Conservation (phyloP, 2,329 filamentous ascomycete species). For the Fusarium brachygibbosum region DNA sequence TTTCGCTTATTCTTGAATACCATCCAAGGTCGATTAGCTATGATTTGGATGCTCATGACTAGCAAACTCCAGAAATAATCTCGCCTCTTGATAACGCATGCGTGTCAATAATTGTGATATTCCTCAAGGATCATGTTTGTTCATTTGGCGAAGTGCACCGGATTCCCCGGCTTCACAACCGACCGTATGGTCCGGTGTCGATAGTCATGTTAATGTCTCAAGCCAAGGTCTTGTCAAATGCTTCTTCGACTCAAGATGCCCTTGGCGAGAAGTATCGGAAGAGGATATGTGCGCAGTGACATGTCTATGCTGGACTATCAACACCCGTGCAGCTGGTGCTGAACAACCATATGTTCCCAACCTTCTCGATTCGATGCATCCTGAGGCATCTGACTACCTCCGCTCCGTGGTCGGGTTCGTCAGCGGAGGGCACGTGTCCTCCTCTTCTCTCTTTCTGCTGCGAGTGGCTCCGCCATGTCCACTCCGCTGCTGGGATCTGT, state of each 20-base stretch:
- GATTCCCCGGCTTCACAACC: slow-evolving; percentile 7
- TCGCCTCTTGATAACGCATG: slow-evolving; percentile 6
- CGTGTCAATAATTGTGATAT: not conserved
- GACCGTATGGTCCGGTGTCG: slow-evolving; percentile 4
- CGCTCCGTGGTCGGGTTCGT: slow-evolving; percentile 26
- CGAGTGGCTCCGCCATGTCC: slow-evolving; percentile 37
- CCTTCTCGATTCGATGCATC: not conserved
- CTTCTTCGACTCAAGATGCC: slow-evolving; percentile 30
- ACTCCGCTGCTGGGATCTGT: slow-evolving; percentile 25
- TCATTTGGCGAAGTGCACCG: slow-evolving; percentile 18
- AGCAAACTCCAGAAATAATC: not conserved
- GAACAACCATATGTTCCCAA: not conserved
- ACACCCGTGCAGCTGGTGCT: not conserved
- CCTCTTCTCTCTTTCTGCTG: slow-evolving; percentile 4
- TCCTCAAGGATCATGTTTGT: not conserved
- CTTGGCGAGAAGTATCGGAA: slow-evolving; percentile 21
- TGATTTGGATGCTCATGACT: not conserved
- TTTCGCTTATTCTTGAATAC: not conserved
- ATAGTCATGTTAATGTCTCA: slow-evolving; percentile 13
- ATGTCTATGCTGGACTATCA: slow-evolving; percentile 4
- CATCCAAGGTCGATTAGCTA: not conserved
- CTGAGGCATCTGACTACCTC: slow-evolving; percentile 9
- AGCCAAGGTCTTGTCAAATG: slow-evolving; percentile 44
- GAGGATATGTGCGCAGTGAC: slow-evolving; percentile 17
- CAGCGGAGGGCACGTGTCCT: slow-evolving; percentile 42